A percentile compares a stretch with the other conserved stretches of the same genome.
Conservation (phyloP, 1,284 basidiomycete species). For the Inonotus obliquus region DNA sequence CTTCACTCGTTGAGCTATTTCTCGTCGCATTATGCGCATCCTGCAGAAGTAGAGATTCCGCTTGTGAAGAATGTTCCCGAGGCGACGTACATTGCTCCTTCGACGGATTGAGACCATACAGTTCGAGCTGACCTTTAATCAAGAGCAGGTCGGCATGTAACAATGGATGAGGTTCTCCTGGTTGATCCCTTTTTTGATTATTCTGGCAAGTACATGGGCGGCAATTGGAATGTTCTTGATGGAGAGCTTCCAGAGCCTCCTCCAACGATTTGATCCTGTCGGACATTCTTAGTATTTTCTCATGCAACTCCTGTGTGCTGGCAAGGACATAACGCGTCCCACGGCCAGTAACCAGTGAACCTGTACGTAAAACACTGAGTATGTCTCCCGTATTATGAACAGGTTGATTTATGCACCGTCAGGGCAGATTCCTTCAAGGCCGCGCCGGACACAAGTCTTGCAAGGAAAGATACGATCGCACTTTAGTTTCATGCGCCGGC, state of each 20-base stretch:
- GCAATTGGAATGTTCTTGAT: constrained; percentile 7
- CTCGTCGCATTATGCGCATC: neutral
- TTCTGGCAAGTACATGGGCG: neutral
- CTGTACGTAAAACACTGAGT: neutral
- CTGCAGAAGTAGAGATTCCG: neutral
- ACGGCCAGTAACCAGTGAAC: neutral
- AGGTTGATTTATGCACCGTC: constrained; percentile 2
- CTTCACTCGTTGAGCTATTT: neutral
- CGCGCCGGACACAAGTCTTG: constrained; percentile 9
- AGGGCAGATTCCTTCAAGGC: constrained; percentile 9
- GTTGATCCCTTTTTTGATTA: neutral
- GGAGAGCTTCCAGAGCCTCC: constrained; percentile 2
- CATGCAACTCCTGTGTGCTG: constrained; percentile 23
- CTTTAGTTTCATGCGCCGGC: constrained; percentile 11
- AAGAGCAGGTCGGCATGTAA: constrained; percentile 23
- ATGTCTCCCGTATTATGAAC: neutral
- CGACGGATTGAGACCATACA: constrained; percentile 1
- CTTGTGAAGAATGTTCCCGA: neutral
- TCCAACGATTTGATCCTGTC: constrained; percentile 14
- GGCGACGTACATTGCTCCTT: neutral
- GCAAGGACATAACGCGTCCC: constrained; percentile 20
- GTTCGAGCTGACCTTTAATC: constrained; percentile 20
- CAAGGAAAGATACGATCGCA: constrained; percentile 11
- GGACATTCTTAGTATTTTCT: constrained; percentile 19
- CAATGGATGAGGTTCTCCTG: constrained; percentile 21